A percentile compares a stretch with the other conserved stretches of the same genome.
These are phyloP conservation scores for Microbotryum scabiosae DNA, from an alignment of 1,284 basidiomycete genomes.

Conservation along the genomic window DNA sequence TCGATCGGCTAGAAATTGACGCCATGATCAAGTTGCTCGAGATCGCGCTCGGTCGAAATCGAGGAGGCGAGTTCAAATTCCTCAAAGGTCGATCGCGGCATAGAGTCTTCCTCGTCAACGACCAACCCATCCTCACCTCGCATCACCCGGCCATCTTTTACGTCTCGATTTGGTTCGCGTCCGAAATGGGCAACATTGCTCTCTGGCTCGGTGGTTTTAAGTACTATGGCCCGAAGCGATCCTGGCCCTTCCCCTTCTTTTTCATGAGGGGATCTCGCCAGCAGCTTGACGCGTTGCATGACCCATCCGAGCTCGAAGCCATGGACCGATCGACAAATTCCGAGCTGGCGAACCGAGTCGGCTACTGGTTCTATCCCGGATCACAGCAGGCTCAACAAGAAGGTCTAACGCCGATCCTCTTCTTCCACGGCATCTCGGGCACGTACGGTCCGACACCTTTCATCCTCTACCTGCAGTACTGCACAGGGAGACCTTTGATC, in stretches of 20 bases:
- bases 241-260: conserved; percentile 15
- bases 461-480: conserved; percentile 1
- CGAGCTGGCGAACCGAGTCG: conserved; percentile 4
- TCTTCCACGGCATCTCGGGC: conserved; percentile 26
- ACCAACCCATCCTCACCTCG: conserved; percentile 8
- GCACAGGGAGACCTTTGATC: conserved; percentile 23
- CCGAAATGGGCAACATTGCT: conserved; percentile 1
- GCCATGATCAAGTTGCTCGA: not conserved
- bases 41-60: not conserved
- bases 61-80: conserved; percentile 5
- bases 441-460: conserved; percentile 12
- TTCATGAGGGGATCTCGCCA: conserved; percentile 15
- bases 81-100: conserved; percentile 13
- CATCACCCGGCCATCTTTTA: conserved; percentile 29
- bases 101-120: conserved; percentile 8
- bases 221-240: conserved; percentile 13
- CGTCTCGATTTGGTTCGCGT: not conserved
- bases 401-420: conserved; percentile 7
- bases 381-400: conserved; percentile 6
- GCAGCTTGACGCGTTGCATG: conserved; percentile 19
- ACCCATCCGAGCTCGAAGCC: conserved; percentile 7
- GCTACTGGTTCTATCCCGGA: conserved; percentile 27
- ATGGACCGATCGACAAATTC: conserved; percentile 8
- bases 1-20: not conserved
- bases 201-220: conserved; percentile 19